Percentiles rank a stretch among this genome's conserved stretches.
Evolutionary conservation across 352 stramenopile genomes (phyloP).

Genomic region (Thalassiosira hispida): DNA sequence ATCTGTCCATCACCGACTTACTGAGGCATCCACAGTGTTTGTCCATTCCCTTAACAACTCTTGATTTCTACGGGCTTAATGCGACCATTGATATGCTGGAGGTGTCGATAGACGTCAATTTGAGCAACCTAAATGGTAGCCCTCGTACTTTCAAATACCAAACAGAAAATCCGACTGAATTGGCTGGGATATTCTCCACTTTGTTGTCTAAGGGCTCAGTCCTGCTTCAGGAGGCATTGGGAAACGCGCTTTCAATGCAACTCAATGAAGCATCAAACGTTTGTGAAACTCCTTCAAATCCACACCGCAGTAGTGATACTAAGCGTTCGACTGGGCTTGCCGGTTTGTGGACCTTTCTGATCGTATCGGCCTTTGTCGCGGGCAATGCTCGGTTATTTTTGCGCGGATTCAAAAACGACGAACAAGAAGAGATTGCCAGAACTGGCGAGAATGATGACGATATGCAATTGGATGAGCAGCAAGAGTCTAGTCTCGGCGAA

Average conservation of each 20-base stretch:
- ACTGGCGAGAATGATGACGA: slow-evolving; percentile 8
- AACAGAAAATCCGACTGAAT: slow-evolving; percentile 43
- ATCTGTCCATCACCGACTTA: slow-evolving; percentile 38
- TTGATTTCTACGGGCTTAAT: slow-evolving; percentile 54
- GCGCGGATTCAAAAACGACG: slow-evolving; percentile 35
- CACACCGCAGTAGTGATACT: slow-evolving; percentile 22
- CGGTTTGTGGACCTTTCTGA: slow-evolving; percentile 53
- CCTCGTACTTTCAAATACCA: slow-evolving; percentile 36
- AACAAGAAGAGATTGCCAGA: slow-evolving; percentile 4
- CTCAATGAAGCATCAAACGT: slow-evolving; percentile 27
- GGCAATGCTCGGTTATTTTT: slow-evolving; percentile 56
- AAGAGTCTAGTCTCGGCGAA: slow-evolving; percentile 41
- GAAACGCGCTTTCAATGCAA: slow-evolving; percentile 15
- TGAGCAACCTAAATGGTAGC: slow-evolving; percentile 12
- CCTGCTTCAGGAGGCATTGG: slow-evolving; percentile 24
- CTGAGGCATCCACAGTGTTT: slow-evolving; percentile 49
- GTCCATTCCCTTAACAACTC: slow-evolving; percentile 40
- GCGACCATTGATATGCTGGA: slow-evolving; percentile 43
- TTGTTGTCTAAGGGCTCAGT: slow-evolving; percentile 38
- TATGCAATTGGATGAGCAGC: slow-evolving; percentile 14
- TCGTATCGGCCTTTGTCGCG: slow-evolving; percentile 44
- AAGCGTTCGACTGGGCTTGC: slow-evolving; percentile 31
- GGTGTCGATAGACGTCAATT: slow-evolving; percentile 43
- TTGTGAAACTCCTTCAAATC: slow-evolving; percentile 41
- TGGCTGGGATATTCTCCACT: slow-evolving; percentile 30